Conservation (phyloP, 495 filamentous ascomycete genomes). For the Diplogelasinospora grovesii region DNA sequence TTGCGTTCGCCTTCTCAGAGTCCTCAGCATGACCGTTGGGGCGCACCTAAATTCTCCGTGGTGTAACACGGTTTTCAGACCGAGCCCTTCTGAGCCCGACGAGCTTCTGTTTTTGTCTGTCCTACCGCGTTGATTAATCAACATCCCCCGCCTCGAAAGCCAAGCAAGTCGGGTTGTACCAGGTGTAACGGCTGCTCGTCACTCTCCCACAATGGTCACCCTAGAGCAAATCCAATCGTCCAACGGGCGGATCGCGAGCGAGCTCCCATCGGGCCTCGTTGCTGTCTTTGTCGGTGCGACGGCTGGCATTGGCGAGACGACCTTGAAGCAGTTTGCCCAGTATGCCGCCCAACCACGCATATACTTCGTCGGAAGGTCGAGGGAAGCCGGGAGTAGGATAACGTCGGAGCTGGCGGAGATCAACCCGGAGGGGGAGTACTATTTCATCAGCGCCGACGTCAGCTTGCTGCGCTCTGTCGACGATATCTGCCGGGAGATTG, state of each 20-base stretch:
- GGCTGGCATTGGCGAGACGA: conserved; percentile 55
- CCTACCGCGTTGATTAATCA: too few relatives aligned
- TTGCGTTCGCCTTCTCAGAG: too few relatives aligned
- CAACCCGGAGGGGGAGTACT: conserved; percentile 45
- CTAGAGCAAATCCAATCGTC: conserved; percentile 31
- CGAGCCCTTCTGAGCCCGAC: too few relatives aligned
- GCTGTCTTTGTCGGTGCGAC: conserved; percentile 62
- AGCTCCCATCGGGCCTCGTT: conserved; percentile 36
- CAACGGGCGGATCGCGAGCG: conserved; percentile 30
- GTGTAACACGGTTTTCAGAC: too few relatives aligned
- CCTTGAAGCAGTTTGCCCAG: conserved; percentile 50
- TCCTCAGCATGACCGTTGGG: too few relatives aligned
- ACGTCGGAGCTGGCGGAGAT: conserved; percentile 36
- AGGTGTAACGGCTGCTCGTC: too few relatives aligned
- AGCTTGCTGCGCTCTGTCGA: conserved; percentile 56
- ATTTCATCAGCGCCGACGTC: conserved; percentile 52
- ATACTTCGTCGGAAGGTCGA: conserved; percentile 42
- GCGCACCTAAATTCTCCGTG: too few relatives aligned
- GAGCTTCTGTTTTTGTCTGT: too few relatives aligned
- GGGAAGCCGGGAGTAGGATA: conserved; percentile 39
- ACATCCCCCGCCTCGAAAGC: too few relatives aligned
- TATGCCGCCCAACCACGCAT: conserved; percentile 33
- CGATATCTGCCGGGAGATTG: conserved; percentile 50
- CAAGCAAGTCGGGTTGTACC: too few relatives aligned
- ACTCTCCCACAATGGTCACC: conserved; percentile 27